A percentile compares a stretch with the other conserved stretches of the same genome.
These are phyloP conservation scores for Mimosa bimucronata DNA, from an alignment of 306 rosid genomes.

Conservation along the genomic window DNA sequence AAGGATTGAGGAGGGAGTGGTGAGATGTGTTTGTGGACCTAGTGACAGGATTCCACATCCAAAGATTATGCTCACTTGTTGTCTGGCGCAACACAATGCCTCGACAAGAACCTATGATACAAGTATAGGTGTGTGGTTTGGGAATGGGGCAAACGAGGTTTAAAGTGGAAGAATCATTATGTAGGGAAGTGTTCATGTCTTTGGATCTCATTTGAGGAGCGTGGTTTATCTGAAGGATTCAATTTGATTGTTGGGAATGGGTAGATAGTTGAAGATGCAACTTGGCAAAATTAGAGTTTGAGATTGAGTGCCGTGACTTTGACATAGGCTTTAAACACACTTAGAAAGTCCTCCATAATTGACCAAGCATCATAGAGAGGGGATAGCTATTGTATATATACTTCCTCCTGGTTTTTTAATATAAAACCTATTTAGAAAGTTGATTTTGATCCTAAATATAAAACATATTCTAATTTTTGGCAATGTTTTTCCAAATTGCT, in stretches of 20 bases:
- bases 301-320: slow-evolving; percentile 12
- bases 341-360: too few species aligned
- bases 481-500: too few species aligned
- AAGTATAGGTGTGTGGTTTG: too few species aligned
- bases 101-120: background rate
- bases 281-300: background rate
- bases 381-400: too few species aligned
- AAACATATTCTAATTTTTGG: too few species aligned
- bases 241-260: background rate
- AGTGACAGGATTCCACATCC: background rate
- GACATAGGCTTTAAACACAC: background rate
- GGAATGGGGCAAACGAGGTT: background rate
- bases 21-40: background rate
- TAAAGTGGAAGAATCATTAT: background rate
- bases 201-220: background rate
- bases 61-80: background rate
- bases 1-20: background rate
- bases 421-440: too few species aligned
- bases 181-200: background rate
- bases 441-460: too few species aligned
- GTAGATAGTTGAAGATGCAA: background rate
- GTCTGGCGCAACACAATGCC: background rate
- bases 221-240: background rate
- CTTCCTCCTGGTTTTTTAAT: too few species aligned
- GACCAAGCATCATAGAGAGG: too few species aligned